A percentile compares a stretch with the other conserved stretches of the same genome.
Conservation (phyloP, 2,329 filamentous ascomycete species). For the Alternaria brassicicola region DNA sequence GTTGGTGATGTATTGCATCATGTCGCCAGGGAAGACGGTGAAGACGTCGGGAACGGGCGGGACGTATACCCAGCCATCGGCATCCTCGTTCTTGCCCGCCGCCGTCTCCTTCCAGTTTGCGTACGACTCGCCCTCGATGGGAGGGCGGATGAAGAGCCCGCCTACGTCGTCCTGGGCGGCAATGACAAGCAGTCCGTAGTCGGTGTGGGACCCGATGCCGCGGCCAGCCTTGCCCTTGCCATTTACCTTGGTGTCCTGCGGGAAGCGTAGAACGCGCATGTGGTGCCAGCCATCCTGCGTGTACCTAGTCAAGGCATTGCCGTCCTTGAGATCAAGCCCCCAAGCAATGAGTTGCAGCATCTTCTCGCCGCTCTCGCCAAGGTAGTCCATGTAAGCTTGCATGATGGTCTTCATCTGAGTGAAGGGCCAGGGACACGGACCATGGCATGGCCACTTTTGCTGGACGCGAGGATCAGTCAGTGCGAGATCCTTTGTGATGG, state of each 20-base stretch:
- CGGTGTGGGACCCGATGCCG: slow-evolving; percentile 60
- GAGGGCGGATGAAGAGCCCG: slow-evolving; percentile 58
- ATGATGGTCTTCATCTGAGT: slow-evolving; percentile 51
- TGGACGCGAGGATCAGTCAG: slow-evolving; percentile 50
- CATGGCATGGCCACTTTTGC: slow-evolving; percentile 58
- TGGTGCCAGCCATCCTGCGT: slow-evolving; percentile 61
- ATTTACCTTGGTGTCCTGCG: slow-evolving; percentile 48
- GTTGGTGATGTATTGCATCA: slow-evolving; percentile 20
- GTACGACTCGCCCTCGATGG: slow-evolving; percentile 48
- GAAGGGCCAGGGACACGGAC: slow-evolving; percentile 58
- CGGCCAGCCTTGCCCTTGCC: slow-evolving; percentile 58
- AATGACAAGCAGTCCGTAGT: slow-evolving; percentile 60
- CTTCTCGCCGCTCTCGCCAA: slow-evolving; percentile 53
- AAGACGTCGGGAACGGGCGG: slow-evolving; percentile 54
- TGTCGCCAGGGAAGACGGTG: slow-evolving; percentile 55
- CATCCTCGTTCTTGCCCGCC: slow-evolving; percentile 54
- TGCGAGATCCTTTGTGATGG: slow-evolving; percentile 57
- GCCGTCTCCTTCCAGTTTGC: slow-evolving; percentile 57
- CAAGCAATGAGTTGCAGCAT: slow-evolving; percentile 56
- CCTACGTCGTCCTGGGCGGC: slow-evolving; percentile 59
- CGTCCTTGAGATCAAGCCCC: slow-evolving; percentile 50
- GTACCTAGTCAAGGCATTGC: slow-evolving; percentile 51
- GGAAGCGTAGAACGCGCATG: slow-evolving; percentile 55
- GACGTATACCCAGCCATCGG: slow-evolving; percentile 57
- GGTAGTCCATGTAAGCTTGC: slow-evolving; percentile 50